These are phyloP conservation scores for Aspergillus diversus DNA, from an alignment of 495 filamentous ascomycete genomes.

Conservation along the genomic window DNA sequence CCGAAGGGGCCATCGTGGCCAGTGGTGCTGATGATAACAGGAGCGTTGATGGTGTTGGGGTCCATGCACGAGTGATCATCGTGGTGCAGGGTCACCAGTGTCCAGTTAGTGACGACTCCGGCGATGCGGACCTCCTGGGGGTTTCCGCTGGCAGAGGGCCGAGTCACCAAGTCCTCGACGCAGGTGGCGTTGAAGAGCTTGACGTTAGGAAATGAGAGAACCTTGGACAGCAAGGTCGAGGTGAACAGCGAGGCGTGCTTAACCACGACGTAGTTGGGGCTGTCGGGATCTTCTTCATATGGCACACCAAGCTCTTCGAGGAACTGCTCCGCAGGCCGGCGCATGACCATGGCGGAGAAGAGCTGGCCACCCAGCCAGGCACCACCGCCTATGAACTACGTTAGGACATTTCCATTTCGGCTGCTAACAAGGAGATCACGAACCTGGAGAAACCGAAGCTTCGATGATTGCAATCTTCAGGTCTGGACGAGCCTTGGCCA, in stretches of 20 bases:
- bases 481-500: slow-evolving; percentile 82
- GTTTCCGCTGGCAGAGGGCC: slow-evolving; percentile 46
- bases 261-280: slow-evolving; percentile 84
- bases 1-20: slow-evolving; percentile 92
- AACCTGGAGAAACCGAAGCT: slow-evolving; percentile 77
- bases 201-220: slow-evolving; percentile 82
- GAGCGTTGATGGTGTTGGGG: slow-evolving; percentile 92
- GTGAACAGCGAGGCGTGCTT: slow-evolving; percentile 94
- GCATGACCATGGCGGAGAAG: slow-evolving; percentile 92
- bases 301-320: slow-evolving; percentile 76
- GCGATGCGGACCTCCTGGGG: slow-evolving; percentile 66
- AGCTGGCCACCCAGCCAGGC: slow-evolving; percentile 93
- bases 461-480: slow-evolving; percentile 92
- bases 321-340: slow-evolving; percentile 86
- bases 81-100: slow-evolving; percentile 85
- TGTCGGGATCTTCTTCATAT: slow-evolving; percentile 84
- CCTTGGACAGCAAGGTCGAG: slow-evolving; percentile 78
- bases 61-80: slow-evolving; percentile 95
- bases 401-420: not conserved
- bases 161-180: slow-evolving; percentile 90
- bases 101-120: slow-evolving; percentile 94
- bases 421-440: slow-evolving; percentile 11
- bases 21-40: slow-evolving; percentile 82
- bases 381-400: slow-evolving; percentile 63
- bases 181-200: slow-evolving; percentile 94